phyloP scores from a whole-genome alignment of 106 monocot genomes.

The Chionographis japonica region DNA sequence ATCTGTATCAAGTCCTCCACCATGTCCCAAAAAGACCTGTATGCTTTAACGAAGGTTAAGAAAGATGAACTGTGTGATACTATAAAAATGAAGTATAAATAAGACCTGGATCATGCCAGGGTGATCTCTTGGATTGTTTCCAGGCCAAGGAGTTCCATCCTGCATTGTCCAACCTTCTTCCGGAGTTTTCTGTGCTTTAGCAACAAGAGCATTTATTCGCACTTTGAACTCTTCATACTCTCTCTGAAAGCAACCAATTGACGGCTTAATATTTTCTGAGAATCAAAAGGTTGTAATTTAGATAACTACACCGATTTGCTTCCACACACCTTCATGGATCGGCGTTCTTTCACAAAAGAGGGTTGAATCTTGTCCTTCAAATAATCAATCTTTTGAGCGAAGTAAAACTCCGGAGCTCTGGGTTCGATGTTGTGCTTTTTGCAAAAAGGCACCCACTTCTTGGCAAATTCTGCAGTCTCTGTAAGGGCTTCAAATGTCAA shows the following conservation, averaged over 20 bases:
- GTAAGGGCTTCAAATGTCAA: conserved; percentile 44
- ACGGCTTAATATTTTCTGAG: neutral
- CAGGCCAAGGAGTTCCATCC: no score
- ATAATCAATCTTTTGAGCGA: conserved; percentile 37
- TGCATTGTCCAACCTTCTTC: no score
- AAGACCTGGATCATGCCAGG: neutral
- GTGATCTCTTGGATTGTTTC: no score
- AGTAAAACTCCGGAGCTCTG: conserved; percentile 44
- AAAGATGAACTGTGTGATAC: neutral
- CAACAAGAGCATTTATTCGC: no score
- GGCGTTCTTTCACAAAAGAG: conserved; percentile 24
- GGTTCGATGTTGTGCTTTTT: conserved; percentile 39
- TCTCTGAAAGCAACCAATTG: no score
- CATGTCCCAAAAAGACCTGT: conserved; percentile 29
- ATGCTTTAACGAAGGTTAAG: neutral
- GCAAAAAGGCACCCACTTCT: conserved; percentile 46
- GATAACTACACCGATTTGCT: neutral
- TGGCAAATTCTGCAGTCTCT: conserved; percentile 48
- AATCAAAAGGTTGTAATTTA: neutral
- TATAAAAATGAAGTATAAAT: neutral
- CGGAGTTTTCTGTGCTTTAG: no score
- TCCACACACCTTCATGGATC: conserved; percentile 26
- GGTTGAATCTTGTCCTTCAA: conserved; percentile 25
- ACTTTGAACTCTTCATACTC: no score
- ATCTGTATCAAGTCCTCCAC: conserved; percentile 31